These are phyloP conservation scores for Pseudogymnoascus sp. DNA, from an alignment of 2,329 filamentous ascomycete genomes.

Conservation along the genomic window DNA sequence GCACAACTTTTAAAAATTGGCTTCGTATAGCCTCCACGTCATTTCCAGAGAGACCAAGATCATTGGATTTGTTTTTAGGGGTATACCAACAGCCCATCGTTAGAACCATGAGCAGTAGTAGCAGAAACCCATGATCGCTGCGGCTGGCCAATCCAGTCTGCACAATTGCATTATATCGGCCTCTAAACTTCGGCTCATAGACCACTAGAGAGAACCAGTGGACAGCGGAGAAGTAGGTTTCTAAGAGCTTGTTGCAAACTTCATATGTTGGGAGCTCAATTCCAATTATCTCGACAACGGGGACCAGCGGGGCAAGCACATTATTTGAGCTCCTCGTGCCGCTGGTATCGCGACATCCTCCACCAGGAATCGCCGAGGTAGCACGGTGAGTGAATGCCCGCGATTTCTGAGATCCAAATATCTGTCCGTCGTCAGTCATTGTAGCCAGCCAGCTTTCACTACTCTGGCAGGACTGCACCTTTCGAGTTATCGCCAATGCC, in stretches of 20 bases:
- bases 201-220: slow-evolving; percentile 38
- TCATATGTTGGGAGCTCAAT: slow-evolving; percentile 25
- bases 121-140: slow-evolving; percentile 30
- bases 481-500: slow-evolving; percentile 29
- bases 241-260: slow-evolving; percentile 27
- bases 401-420: slow-evolving; percentile 24
- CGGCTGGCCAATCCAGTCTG: slow-evolving; percentile 28
- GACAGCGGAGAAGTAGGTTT: slow-evolving; percentile 34
- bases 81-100: slow-evolving; percentile 33
- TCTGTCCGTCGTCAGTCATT: slow-evolving; percentile 12
- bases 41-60: slow-evolving; percentile 17
- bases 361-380: slow-evolving; percentile 30
- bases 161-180: slow-evolving; percentile 25
- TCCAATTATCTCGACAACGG: slow-evolving; percentile 18
- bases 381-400: slow-evolving; percentile 23
- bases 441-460: background rate
- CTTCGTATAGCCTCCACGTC: background rate
- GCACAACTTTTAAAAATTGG: slow-evolving; percentile 21
- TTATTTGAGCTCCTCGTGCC: slow-evolving; percentile 17
- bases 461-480: slow-evolving; percentile 10
- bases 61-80: slow-evolving; percentile 17
- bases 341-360: slow-evolving; percentile 15
- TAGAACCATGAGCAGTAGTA: slow-evolving; percentile 31
- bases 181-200: slow-evolving; percentile 33
- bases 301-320: slow-evolving; percentile 19